Evolutionary conservation across 495 filamentous ascomycete genomes (phyloP), one percentile per base, ranked within the genome.

Genomic region (Penicillium waksmanii): DNA sequence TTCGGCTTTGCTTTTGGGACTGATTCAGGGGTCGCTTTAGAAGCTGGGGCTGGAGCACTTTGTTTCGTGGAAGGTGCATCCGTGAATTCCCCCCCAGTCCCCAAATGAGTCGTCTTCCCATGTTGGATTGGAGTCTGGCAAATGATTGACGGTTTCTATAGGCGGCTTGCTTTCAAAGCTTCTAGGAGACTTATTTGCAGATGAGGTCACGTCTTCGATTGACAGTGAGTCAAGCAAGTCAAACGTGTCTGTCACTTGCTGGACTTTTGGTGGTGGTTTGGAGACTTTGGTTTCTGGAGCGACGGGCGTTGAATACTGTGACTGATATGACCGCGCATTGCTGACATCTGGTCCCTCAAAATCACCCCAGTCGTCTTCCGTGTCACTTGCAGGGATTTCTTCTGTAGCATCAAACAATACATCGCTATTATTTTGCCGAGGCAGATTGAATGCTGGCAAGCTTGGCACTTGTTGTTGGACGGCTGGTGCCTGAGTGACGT

Each of bases 331-430:
- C 78, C 82, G 51, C 81, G 86, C 4, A 82, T 85, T 10, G 8
- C 8, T 40, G 21, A 49, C 47, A 21, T 74, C 69, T 35, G 86
- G 82, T 13, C 80, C 80, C 64, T 89, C 89, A 62, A 92, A 92
- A 55, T 91, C 88, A 13, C 89, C 89, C 83, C 88, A 92, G 12
- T 86, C 88, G 66, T 91, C 88, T 35, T 89, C 85, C 7, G 81
- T 81, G 18, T 78, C 73, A 25, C 72, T 61, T 10, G 64, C 58
- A 17, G 66, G 60, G 17, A 60, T 60, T 51, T 81, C 80, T 17
- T 69, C 61, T 25, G 67, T 64, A 5, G 77, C 80, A 66, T 84
- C 82, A 55, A 81, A 80, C 46, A 82, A 58, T 8, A 80, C 72
- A 57, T 80, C 64, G 31, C 72, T 70, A 23, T 66, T 52, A 53